A percentile compares a stretch with the other conserved stretches of the same genome.
phyloP scores from a whole-genome alignment of 225 moss, liverwort and hornwort genomes.

The Pleurozium schreberi region DNA sequence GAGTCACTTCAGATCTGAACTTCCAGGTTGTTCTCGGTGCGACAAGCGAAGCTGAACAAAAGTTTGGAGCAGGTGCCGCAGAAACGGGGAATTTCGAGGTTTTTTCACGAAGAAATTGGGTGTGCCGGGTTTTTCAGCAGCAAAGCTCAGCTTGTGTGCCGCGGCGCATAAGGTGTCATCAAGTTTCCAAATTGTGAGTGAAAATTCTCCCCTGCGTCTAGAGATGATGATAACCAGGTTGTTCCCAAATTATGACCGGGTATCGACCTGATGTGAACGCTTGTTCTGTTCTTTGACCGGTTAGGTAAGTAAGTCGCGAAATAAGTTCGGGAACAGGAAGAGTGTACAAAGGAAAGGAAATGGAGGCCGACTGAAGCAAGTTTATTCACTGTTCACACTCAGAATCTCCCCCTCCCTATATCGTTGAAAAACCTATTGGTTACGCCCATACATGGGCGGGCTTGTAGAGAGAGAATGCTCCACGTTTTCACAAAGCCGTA shows the following conservation, averaged over 20 bases:
- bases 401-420: neutral
- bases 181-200: conserved; percentile 15
- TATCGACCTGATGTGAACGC: conserved; percentile 6
- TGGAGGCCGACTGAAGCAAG: neutral
- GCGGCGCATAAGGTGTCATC: conserved; percentile 6
- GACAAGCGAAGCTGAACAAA: neutral
- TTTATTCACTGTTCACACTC: conserved; percentile 22
- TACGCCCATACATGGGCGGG: neutral
- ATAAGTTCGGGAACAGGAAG: neutral
- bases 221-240: conserved; percentile 10
- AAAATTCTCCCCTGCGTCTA: conserved; percentile 2
- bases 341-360: neutral
- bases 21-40: neutral
- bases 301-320: neutral
- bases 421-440: neutral
- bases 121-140: neutral
- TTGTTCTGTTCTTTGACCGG: conserved; percentile 19
- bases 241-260: conserved; percentile 16
- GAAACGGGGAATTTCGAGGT: conserved; percentile 18
- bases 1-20: neutral
- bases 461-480: neutral
- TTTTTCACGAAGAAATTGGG: conserved; percentile 19
- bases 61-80: conserved; percentile 43
- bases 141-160: neutral
- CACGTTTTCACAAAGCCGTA: neutral